Percentiles rank a stretch among this genome's conserved stretches.
Evolutionary conservation across 352 stramenopile species (phyloP).

Genomic region (Phytophthora podocarpi): DNA sequence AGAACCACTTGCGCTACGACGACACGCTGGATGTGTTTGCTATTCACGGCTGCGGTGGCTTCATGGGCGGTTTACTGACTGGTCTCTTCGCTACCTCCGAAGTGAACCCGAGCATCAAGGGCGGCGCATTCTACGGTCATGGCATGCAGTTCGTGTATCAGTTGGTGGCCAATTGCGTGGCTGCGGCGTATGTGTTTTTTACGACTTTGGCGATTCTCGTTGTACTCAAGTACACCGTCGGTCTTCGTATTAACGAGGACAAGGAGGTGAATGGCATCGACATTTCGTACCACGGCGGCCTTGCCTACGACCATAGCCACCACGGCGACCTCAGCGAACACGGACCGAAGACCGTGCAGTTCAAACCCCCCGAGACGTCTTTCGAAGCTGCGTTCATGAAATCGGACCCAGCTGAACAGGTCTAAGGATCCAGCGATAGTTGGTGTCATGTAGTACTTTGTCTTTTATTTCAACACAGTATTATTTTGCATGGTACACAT

Average conservation of each 20-base stretch:
- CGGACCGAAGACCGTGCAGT: neutral
- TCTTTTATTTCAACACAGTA: too few relatives aligned
- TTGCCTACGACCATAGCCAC: constrained; percentile 61
- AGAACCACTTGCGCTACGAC: constrained; percentile 75
- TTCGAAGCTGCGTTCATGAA: constrained; percentile 8
- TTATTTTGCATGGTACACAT: too few relatives aligned
- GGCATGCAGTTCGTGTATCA: constrained; percentile 54
- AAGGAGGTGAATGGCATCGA: constrained; percentile 84
- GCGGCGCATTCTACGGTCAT: constrained; percentile 63
- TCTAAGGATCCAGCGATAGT: too few relatives aligned
- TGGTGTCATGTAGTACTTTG: too few relatives aligned
- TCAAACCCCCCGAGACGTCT: neutral
- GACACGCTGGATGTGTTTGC: constrained; percentile 84
- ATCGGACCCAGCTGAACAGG: neutral
- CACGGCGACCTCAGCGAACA: constrained; percentile 31
- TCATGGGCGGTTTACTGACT: constrained; percentile 67
- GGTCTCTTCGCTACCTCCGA: constrained; percentile 71
- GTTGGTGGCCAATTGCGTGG: constrained; percentile 58
- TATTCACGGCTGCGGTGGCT: constrained; percentile 71
- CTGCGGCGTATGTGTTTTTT: constrained; percentile 66
- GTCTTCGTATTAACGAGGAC: constrained; percentile 74
- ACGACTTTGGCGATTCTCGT: constrained; percentile 77
- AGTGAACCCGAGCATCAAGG: constrained; percentile 61
- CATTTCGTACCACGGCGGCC: constrained; percentile 75
- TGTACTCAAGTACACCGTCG: constrained; percentile 71